Base-by-base conservation (phyloP, 345 rosid species). In the Populus nigra region DNA sequence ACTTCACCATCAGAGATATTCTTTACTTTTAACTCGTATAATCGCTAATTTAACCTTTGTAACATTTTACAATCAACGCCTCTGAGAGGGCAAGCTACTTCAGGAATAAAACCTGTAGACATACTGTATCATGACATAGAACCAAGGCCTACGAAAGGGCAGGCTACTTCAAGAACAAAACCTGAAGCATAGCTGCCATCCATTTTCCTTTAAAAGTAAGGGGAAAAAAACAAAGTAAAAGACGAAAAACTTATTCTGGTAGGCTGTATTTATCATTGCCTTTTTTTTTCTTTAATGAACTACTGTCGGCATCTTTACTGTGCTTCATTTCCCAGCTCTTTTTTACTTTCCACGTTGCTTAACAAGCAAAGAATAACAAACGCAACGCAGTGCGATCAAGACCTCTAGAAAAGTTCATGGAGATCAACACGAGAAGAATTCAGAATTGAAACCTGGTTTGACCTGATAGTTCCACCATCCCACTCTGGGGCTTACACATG, bases 211-310 rank as follows among this genome's bases (percentile, higher is more conserved):
- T 25, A 29, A 25, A 66, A 74, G 63, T 5, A 57, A 67, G 75
- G 47, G 41, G 25, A 8, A 45, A 18, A 17, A 38, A 55, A 53
- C n/a, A 67, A 76, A 73, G 84, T 73, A 73, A 75, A 75, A 20
- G 66, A 65, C 47, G 55, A 55, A 11, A 81, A 80, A 68, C 79
- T 80, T 75, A 76, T 77, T 88, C 83, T 73, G 91, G 91, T 83
- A 73, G 79, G 82, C 57, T 78, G 86, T 89, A 76, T 72, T 70
- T 73, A 78, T 85, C 90, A 69, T 12, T n/a, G 69, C 77, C 67
- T 80, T 82, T 71, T 75, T 80, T 79, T 86, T 84, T 68, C 80
- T 84, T 82, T 68, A 75, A 67, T 76, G 77, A 45, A 7, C 74
- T 72, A 69, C 57, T 31, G 85, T 76, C 82, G 79, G 82, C 84